Base-by-base conservation (phyloP, 2,329 filamentous ascomycete species). In the Xenosphaeropsis pyriputrescens region DNA sequence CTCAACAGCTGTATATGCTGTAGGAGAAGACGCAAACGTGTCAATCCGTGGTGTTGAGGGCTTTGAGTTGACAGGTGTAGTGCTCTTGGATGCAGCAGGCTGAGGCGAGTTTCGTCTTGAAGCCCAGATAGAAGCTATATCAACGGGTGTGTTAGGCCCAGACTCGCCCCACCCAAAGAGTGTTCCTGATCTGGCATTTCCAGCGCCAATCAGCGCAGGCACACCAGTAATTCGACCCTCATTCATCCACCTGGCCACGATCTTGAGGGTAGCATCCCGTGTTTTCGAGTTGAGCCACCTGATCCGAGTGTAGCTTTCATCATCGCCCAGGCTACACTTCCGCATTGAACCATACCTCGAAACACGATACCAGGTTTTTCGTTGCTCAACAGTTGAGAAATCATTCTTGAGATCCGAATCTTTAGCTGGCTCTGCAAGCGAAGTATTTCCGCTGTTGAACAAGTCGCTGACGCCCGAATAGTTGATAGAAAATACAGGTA, bases 201-300 rank as follows among this genome's bases (percentile, higher is more conserved):
- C 53, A 17, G 62, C 63, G 6, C 63, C 65, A 8, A 69, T 53
- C 1, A 58, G 59, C 8, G 22, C 22, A 26, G 22, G 8, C 11
- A 63, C 55, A 35, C 65, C 64, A 2, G 72, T 70, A 18, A 72
- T 68, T 0, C 70, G 70, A 45, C 75, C 74, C 46, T 79, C 70
- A 46, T 77, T 71, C 64, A 79, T 75, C 76, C 76, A 81, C 18
- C 72, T 64, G 18, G 69, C 63, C 14, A 80, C 74, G 31, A 73
- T 72, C 40, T 67, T 64, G 41, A 75, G 62, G 1, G 67, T 71
- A 7, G 72, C 65, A 11, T 56, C 53, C 17, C 70, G 70, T 2
- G 74, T 56, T 6, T 62, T 55, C 0, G 74, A 78, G n/a, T 60
- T 56, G 4, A 50, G 44, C 75, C 76, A 81, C 2, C 60, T 58